Evolutionary conservation across 371 early-diverging fungal species (phyloP).

Genomic region (Rhizopus delemar): DNA sequence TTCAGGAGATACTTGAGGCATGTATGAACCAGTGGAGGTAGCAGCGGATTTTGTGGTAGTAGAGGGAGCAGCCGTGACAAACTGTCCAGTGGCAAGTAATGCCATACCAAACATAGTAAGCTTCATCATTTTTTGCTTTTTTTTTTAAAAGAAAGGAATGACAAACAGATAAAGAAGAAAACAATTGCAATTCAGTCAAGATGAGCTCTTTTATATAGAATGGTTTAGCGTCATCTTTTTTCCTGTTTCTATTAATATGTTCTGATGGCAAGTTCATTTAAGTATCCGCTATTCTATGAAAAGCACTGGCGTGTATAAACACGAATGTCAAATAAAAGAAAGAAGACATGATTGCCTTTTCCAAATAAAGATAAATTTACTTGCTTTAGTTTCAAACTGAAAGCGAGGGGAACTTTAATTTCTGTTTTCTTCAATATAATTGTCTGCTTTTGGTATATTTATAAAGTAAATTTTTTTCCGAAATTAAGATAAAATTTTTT

Average conservation of each 20-base stretch:
- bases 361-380: not conserved
- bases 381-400: not conserved
- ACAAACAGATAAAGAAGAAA: slow-evolving; percentile 1
- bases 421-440: not conserved
- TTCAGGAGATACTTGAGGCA: slow-evolving; percentile 12
- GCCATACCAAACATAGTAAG: slow-evolving; percentile 8
- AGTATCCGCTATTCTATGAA: not conserved
- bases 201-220: not conserved
- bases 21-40: slow-evolving; percentile 2
- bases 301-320: not conserved
- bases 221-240: not conserved
- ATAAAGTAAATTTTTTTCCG: not conserved
- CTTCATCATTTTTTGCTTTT: slow-evolving; percentile 8
- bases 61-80: slow-evolving; percentile 12
- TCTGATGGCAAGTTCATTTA: not conserved
- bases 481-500: no score
- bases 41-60: slow-evolving; percentile 1
- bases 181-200: not conserved
- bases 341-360: slow-evolving; percentile 4
- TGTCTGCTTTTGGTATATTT: slow-evolving; percentile 2
- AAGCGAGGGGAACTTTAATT: no score
- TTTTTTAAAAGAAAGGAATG: slow-evolving; percentile 5
- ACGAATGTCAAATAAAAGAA: not conserved
- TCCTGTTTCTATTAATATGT: slow-evolving; percentile 5
- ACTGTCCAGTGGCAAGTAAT: slow-evolving; percentile 3